phyloP scores from a whole-genome alignment of 148 eudicot genomes.

The Rhododendron williamsianum region DNA sequence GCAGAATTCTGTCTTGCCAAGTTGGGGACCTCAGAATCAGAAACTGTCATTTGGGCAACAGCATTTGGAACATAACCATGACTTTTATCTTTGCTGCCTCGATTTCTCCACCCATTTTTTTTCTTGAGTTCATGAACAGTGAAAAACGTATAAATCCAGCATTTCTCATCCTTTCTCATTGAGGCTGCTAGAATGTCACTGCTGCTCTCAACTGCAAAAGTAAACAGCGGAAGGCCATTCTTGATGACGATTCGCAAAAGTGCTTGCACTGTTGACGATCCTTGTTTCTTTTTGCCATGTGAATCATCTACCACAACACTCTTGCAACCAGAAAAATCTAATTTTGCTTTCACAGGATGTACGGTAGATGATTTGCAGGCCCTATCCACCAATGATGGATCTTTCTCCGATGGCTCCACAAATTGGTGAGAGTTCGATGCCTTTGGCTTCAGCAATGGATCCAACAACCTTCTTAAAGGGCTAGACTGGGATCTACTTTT shows the following conservation, averaged over 20 bases:
- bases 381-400: conserved; percentile 18
- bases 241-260: conserved; percentile 63
- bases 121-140: conserved; percentile 64
- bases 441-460: conserved; percentile 68
- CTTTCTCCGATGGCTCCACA: conserved; percentile 33
- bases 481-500: conserved; percentile 50
- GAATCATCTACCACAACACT: conserved; percentile 17
- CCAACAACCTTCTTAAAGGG: conserved; percentile 81
- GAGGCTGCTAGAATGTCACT: conserved; percentile 73
- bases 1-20: conserved; percentile 16
- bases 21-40: conserved; percentile 25
- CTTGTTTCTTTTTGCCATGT: conserved; percentile 22
- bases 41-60: conserved; percentile 76
- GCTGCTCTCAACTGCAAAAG: conserved; percentile 57
- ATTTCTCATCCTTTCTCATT: conserved; percentile 32
- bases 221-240: conserved; percentile 80
- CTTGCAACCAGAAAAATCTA: conserved; percentile 20
- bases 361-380: conserved; percentile 23
- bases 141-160: conserved; percentile 73
- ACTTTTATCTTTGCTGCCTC: conserved; percentile 40
- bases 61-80: conserved; percentile 48
- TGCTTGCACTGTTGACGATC: conserved; percentile 46
- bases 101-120: conserved; percentile 63
- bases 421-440: conserved; percentile 20
- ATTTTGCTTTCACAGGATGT: conserved; percentile 25